These are phyloP conservation scores for Noccaea caerulescens DNA, from an alignment of 345 rosid genomes.

Conservation along the genomic window DNA sequence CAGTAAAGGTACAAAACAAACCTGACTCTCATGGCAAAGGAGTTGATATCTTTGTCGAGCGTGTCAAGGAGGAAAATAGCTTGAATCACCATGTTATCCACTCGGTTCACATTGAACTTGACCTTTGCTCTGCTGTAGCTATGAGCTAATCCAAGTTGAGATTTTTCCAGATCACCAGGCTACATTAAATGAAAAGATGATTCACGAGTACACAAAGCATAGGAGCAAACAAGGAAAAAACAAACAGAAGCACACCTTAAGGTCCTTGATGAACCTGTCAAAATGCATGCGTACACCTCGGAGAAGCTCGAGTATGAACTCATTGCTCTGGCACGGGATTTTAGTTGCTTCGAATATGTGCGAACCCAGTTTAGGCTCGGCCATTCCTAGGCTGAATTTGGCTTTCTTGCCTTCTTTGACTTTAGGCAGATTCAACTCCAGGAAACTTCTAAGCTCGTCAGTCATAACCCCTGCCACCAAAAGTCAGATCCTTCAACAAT, in stretches of 20 bases:
- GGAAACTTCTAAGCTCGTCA: conserved; percentile 84
- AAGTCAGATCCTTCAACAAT: not conserved
- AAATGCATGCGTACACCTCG: conserved; percentile 90
- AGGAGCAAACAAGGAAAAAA: not conserved
- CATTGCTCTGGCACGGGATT: conserved; percentile 92
- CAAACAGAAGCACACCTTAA: conserved; percentile 59
- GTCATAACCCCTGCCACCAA: conserved; percentile 65
- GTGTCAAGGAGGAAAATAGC: conserved; percentile 90
- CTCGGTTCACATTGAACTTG: conserved; percentile 94
- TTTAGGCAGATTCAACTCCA: conserved; percentile 90
- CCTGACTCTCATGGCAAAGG: conserved; percentile 97
- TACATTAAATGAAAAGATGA: not conserved
- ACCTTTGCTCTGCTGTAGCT: conserved; percentile 98
- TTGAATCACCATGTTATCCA: conserved; percentile 95
- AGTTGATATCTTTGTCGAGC: conserved; percentile 87
- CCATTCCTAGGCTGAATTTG: conserved; percentile 82
- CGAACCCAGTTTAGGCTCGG: conserved; percentile 93
- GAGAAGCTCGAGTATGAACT: conserved; percentile 85
- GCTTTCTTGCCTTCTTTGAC: conserved; percentile 92
- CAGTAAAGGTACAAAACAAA: conserved; percentile 41
- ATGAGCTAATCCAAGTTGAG: conserved; percentile 96
- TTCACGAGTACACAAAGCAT: not conserved
- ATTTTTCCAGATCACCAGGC: conserved; percentile 92
- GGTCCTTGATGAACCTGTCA: conserved; percentile 84
- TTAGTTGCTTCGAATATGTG: conserved; percentile 77